Percentiles rank a stretch among this genome's conserved stretches.
phyloP scores from a whole-genome alignment of 352 stramenopile genomes.

The Pythium apleroticum region DNA sequence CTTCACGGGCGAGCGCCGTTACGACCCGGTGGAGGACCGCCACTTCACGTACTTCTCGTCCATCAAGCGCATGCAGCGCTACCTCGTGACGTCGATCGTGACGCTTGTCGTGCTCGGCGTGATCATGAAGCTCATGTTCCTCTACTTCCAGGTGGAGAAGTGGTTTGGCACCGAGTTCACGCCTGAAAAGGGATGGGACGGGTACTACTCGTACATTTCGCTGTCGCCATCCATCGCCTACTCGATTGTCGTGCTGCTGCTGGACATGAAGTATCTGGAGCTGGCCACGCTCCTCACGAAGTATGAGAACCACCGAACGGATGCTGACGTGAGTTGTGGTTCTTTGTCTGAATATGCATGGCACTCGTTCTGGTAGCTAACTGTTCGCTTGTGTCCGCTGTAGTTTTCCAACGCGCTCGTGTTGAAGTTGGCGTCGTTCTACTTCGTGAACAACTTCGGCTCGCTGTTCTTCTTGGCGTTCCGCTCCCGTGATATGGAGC shows the following conservation, averaged over 20 bases:
- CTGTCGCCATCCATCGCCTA: slow-evolving; percentile 71
- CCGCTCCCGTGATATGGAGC: slow-evolving; percentile 79
- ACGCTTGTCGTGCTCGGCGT: slow-evolving; percentile 66
- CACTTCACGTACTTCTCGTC: slow-evolving; percentile 84
- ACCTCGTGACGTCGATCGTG: slow-evolving; percentile 66
- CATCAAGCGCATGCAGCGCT: slow-evolving; percentile 76
- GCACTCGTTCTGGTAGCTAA: background rate
- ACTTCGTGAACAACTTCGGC: slow-evolving; percentile 97
- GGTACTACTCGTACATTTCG: slow-evolving; percentile 66
- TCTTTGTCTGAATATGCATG: background rate
- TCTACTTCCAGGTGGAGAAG: slow-evolving; percentile 81
- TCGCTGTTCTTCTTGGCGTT: slow-evolving; percentile 97
- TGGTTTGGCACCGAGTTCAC: slow-evolving; percentile 64
- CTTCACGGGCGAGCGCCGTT: slow-evolving; percentile 71
- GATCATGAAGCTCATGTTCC: slow-evolving; percentile 75
- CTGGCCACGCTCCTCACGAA: slow-evolving; percentile 93
- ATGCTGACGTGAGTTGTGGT: slow-evolving; percentile 63
- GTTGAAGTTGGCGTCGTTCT: slow-evolving; percentile 97
- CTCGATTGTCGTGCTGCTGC: slow-evolving; percentile 69
- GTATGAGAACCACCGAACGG: slow-evolving; percentile 92
- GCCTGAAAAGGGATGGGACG: slow-evolving; percentile 59
- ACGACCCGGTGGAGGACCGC: slow-evolving; percentile 76
- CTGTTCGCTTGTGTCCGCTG: background rate
- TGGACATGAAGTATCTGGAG: slow-evolving; percentile 87
- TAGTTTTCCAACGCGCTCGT: slow-evolving; percentile 93